phyloP scores from a whole-genome alignment of 768 basidiomycete species.

The Lentinula aciculospora region DNA sequence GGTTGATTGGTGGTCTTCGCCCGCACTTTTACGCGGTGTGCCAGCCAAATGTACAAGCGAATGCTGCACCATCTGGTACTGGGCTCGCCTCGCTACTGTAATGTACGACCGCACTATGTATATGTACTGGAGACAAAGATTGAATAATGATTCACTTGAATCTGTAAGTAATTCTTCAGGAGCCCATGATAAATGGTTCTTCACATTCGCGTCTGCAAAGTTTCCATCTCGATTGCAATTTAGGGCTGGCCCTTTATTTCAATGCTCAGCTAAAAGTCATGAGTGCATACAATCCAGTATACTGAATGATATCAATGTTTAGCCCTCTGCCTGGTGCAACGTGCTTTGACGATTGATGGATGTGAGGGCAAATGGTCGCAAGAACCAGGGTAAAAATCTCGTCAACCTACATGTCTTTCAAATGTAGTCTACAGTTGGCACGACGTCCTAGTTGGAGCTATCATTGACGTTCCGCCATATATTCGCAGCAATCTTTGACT shows the following conservation, averaged over 20 bases:
- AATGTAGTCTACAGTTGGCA: slow-evolving; percentile 47
- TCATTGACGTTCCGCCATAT: slow-evolving; percentile 54
- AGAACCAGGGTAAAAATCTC: background rate
- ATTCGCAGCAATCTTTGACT: slow-evolving; percentile 52
- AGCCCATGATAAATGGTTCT: too few relatives aligned
- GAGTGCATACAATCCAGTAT: slow-evolving; percentile 53
- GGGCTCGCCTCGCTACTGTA: slow-evolving; percentile 47
- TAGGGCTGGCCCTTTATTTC: slow-evolving; percentile 47
- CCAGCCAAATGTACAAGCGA: slow-evolving; percentile 32
- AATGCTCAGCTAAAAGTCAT: slow-evolving; percentile 57
- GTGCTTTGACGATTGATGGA: slow-evolving; percentile 50
- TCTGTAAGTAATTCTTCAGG: slow-evolving; percentile 14
- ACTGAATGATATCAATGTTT: slow-evolving; percentile 55
- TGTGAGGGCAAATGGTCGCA: slow-evolving; percentile 22
- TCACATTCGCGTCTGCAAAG: background rate
- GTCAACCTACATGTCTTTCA: background rate
- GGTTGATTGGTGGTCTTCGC: slow-evolving; percentile 44
- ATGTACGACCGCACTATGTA: slow-evolving; percentile 44
- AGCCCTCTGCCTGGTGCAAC: slow-evolving; percentile 50
- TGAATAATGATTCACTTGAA: slow-evolving; percentile 53
- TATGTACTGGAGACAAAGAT: slow-evolving; percentile 53
- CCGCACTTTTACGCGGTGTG: slow-evolving; percentile 52
- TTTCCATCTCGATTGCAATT: slow-evolving; percentile 52
- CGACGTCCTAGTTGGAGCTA: slow-evolving; percentile 47
- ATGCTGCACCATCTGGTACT: slow-evolving; percentile 26